Percentiles rank a stretch among this genome's conserved stretches.
phyloP scores from a whole-genome alignment of 345 rosid genomes.

The Euphorbia lathyris region DNA sequence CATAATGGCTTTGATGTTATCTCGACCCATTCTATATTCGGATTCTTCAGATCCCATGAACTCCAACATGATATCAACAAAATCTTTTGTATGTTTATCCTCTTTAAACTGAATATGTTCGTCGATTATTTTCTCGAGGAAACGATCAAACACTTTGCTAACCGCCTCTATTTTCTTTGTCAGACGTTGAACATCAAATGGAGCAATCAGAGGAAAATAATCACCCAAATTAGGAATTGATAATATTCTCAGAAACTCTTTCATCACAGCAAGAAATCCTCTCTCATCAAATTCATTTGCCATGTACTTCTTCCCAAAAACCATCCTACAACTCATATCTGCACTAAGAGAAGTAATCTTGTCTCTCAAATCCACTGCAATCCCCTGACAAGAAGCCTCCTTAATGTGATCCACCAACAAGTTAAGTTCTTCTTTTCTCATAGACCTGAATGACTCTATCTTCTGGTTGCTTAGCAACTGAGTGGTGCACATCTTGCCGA shows the following conservation, averaged over 20 bases:
- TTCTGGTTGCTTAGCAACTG: slow-evolving; percentile 37
- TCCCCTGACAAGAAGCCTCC: slow-evolving; percentile 7
- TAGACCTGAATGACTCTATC: slow-evolving; percentile 24
- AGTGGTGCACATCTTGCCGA: slow-evolving; percentile 41
- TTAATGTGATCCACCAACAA: slow-evolving; percentile 23
- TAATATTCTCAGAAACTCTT: slow-evolving; percentile 31
- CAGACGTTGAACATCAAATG: slow-evolving; percentile 41
- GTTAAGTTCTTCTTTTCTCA: slow-evolving; percentile 37
- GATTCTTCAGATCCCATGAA: slow-evolving; percentile 23
- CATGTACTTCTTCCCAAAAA: slow-evolving; percentile 41
- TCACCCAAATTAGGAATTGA: slow-evolving; percentile 37
- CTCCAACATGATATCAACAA: slow-evolving; percentile 21
- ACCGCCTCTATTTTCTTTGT: slow-evolving; percentile 30
- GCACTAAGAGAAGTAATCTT: slow-evolving; percentile 26
- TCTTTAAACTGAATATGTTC: slow-evolving; percentile 28
- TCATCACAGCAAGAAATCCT: slow-evolving; percentile 38
- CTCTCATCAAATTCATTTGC: slow-evolving; percentile 33
- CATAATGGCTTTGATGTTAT: slow-evolving; percentile 27
- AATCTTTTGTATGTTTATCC: slow-evolving; percentile 12
- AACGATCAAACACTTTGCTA: slow-evolving; percentile 30
- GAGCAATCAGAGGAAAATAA: slow-evolving; percentile 29
- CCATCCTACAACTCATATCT: too few relatives aligned
- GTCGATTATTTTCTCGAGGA: too few relatives aligned
- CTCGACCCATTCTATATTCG: slow-evolving; percentile 15
- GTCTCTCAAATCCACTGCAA: slow-evolving; percentile 33